A percentile compares a stretch with the other conserved stretches of the same genome.
These are phyloP conservation scores for Phytophthora constricta DNA, from an alignment of 352 stramenopile species.

Conservation along the genomic window DNA sequence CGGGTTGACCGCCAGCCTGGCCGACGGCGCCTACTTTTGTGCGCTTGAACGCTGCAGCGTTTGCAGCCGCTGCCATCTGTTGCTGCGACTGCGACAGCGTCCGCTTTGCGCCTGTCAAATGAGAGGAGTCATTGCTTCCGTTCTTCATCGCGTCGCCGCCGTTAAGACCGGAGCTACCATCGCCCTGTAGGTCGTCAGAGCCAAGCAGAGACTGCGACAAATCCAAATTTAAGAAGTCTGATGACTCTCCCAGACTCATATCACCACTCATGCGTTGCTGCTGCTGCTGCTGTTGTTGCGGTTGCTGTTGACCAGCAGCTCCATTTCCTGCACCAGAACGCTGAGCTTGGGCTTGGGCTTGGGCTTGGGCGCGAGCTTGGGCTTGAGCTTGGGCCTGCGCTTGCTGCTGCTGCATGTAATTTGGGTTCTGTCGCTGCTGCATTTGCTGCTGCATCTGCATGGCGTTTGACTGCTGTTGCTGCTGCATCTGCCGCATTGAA, in stretches of 20 bases:
- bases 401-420: constrained; percentile 64
- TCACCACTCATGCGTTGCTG: constrained; percentile 66
- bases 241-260: constrained; percentile 69
- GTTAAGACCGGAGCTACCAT: constrained; percentile 47
- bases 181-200: constrained; percentile 61
- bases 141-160: constrained; percentile 47
- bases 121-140: constrained; percentile 30
- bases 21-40: constrained; percentile 65
- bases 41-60: constrained; percentile 82
- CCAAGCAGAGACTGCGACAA: constrained; percentile 74
- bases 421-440: constrained; percentile 64
- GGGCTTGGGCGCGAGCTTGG: constrained; percentile 32
- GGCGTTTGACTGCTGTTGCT: constrained; percentile 44
- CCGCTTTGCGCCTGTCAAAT: constrained; percentile 59
- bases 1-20: constrained; percentile 28
- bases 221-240: constrained; percentile 86
- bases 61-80: constrained; percentile 81
- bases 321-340: constrained; percentile 18
- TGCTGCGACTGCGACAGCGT: constrained; percentile 83
- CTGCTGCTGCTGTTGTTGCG: constrained; percentile 42
- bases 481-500: constrained; percentile 66
- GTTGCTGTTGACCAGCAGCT: constrained; percentile 23
- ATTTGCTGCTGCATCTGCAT: constrained; percentile 63
- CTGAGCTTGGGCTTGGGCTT: constrained; percentile 29
- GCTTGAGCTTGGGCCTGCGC: constrained; percentile 28